Conservation (phyloP, 495 filamentous ascomycete genomes). For the Trichocladium uniseriatum region DNA sequence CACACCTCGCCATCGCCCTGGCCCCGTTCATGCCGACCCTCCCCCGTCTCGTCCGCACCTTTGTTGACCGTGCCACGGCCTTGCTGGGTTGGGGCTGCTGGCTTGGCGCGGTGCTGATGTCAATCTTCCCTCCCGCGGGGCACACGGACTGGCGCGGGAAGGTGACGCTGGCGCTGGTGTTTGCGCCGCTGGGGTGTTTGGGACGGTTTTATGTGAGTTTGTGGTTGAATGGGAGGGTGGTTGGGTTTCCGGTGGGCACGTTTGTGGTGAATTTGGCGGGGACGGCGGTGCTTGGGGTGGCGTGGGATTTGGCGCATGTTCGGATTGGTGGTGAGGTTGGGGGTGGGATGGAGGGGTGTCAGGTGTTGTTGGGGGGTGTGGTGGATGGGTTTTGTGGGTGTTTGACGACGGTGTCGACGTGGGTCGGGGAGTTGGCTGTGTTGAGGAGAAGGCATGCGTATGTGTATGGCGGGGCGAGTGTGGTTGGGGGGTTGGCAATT, state of each 20-base stretch:
- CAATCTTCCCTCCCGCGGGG: slow-evolving; percentile 66
- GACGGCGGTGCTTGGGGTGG: slow-evolving; percentile 53
- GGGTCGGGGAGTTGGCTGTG: slow-evolving; percentile 70
- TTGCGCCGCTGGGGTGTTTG: slow-evolving; percentile 76
- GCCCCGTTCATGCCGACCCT: slow-evolving; percentile 48
- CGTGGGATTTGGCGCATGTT: slow-evolving; percentile 63
- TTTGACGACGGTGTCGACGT: slow-evolving; percentile 87
- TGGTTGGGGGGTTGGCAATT: slow-evolving; percentile 53
- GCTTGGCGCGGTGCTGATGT: slow-evolving; percentile 68
- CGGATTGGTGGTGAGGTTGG: slow-evolving; percentile 9
- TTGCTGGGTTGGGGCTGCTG: slow-evolving; percentile 62
- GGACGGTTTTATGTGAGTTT: slow-evolving; percentile 63
- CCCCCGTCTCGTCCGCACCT: slow-evolving; percentile 45
- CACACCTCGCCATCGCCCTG: slow-evolving; percentile 65
- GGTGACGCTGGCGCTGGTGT: slow-evolving; percentile 68
- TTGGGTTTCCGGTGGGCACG: slow-evolving; percentile 78
- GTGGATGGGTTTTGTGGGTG: slow-evolving; percentile 89
- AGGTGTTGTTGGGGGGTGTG: slow-evolving; percentile 72
- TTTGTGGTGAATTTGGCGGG: slow-evolving; percentile 78
- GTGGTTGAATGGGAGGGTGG: slow-evolving; percentile 53
- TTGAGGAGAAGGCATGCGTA: slow-evolving; percentile 61
- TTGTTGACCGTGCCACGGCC: slow-evolving; percentile 55
- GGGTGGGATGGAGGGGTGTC: slow-evolving; percentile 54
- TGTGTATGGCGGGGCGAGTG: slow-evolving; percentile 61
- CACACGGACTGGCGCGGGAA: slow-evolving; percentile 61